Base-by-base conservation (phyloP, 441 rosid species). In the Pelargonium citronellum region DNA sequence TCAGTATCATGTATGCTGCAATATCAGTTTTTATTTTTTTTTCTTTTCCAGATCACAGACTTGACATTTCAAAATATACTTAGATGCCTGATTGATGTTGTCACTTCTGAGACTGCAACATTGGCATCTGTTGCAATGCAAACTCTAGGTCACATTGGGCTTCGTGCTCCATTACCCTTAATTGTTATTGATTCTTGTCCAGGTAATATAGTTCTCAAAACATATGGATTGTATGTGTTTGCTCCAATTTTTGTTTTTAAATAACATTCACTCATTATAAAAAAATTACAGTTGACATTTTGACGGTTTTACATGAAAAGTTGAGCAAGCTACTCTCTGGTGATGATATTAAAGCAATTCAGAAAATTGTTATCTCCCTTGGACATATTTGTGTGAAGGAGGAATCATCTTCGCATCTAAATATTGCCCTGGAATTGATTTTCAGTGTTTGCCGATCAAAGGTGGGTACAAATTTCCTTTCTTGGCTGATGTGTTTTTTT, bases 141-240 rank as follows among this genome's bases (percentile, higher is more conserved):
- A 90, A 96, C 96, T 66, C 80, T 95, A 67, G 99, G 99, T 67
- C 99, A 95, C 81, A 88, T 92, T 78, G 99, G 97, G 63, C 72
- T 95, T 49, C 82, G 90, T 74, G 83, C 77, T 11, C 78, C 88
- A 69, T 83, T 95, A 79, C 91, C 97, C 76, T 83, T 79, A 67
- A 81, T 88, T 79, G 70, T 76, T 70, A 66, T 76, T 75, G 79
- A 81, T 73, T 85, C 89, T 78, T 64, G 79, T 80, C 73, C 93
- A 81, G 99, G 99, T 95, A 76, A 81, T 71, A n/a, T 67, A 19
- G 75, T 71, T 74, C 73, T 60, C 19, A 22, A 41, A 17, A 73
- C 58, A 22, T 61, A 4, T 41, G 39, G 46, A 15, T 61, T 67
- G 60, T 13, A 58, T 69, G 20, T 73, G 64, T 67, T 72, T 73